Base-by-base conservation (phyloP, 805 yeast species). In the Saccharomycopsis sp. region DNA sequence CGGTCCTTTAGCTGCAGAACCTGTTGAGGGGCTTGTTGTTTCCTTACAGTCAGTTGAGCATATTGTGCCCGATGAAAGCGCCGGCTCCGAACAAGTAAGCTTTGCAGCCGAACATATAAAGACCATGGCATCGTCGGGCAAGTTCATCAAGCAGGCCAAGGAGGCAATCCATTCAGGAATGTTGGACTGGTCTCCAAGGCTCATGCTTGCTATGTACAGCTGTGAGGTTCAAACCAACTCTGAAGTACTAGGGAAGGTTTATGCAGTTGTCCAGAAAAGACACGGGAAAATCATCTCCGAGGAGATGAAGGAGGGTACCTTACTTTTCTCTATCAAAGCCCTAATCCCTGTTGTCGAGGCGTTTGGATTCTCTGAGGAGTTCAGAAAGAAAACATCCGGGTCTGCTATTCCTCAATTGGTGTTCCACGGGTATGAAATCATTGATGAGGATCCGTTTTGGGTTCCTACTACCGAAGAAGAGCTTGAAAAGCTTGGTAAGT, bases 241-340 rank as follows among this genome's bases (percentile, higher is more conserved):
- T 0, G 99, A 94, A 62, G 97, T 90, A 0, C 75, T 94, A 55
- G 99, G 99, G 50, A 90, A 89, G 68, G 98, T 94, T 0, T 94
- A 94, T 68, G 94, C 91, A 0, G 98, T 92, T 18, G 89, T 94
- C 23, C 97, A 95, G 63, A 83, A 83, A 65, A 79, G 97, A 66
- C 85, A 88, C 46, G 99, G 99, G 29, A 74, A 80, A 54, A 88
- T 94, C 57, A 79, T 86, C 1, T 81, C 91, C 2, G 99, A 94
- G 71, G 99, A 94, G 68, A 84, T 94, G 89, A 91, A 94, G 67
- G 99, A 94, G 69, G 99, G 99, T 8, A 94, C 99, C 0, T 97
- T 98, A 20, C 91, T 92, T 65, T 94, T 94, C 76, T 88, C 88
- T 29, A 82, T 94, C 57, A 83, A 79, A 18, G 96, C 98, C 0